phyloP scores from a whole-genome alignment of 768 basidiomycete species.

The Leccinum olivaceopallidum region DNA sequence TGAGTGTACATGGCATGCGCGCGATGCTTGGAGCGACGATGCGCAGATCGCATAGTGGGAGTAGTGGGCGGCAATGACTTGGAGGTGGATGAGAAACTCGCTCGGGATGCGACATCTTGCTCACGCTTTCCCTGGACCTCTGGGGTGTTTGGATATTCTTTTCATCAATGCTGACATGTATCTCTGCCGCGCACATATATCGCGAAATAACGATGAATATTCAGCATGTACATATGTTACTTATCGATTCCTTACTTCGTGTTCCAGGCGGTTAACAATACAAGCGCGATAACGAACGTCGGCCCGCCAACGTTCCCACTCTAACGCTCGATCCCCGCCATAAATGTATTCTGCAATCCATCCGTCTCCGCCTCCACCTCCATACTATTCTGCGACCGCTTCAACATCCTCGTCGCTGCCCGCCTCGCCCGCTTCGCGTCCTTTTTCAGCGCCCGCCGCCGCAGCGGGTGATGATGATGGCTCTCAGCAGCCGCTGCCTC shows the following conservation, averaged over 20 bases:
- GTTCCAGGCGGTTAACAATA: too few relatives aligned
- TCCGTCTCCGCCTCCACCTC: conserved; percentile 27
- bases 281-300: not conserved
- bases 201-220: not conserved
- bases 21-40: conserved; percentile 4
- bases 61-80: not conserved
- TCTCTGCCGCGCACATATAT: not conserved
- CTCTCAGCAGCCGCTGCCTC: conserved; percentile 46
- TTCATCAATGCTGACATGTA: not conserved
- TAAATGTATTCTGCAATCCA: conserved; percentile 25
- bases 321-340: conserved; percentile 22
- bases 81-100: not conserved
- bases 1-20: not conserved
- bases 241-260: not conserved
- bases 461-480: conserved; percentile 43
- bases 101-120: not conserved
- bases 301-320: not conserved
- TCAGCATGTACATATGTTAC: too few relatives aligned
- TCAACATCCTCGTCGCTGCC: conserved; percentile 37
- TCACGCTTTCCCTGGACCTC: not conserved
- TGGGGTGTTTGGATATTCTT: not conserved
- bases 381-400: conserved; percentile 31
- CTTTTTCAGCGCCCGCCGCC: conserved; percentile 57
- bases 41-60: conserved; percentile 8
- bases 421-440: conserved; percentile 65